These are phyloP conservation scores for Corymbia calophylla DNA, from an alignment of 441 rosid genomes.

Conservation along the genomic window DNA sequence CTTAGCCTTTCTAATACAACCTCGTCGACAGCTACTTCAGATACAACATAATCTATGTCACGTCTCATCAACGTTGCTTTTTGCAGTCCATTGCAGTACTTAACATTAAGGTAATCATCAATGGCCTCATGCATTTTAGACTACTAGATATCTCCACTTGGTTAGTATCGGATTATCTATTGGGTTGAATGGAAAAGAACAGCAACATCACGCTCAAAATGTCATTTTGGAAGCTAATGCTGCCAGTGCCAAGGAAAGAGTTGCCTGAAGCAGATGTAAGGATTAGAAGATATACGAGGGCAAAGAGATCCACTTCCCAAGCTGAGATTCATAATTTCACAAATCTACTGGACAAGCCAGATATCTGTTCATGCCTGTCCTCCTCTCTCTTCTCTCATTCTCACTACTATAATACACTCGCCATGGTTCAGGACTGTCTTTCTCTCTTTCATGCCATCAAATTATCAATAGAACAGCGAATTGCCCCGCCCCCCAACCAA, in stretches of 20 bases:
- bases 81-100: neutral
- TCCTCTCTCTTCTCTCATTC: neutral
- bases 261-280: neutral
- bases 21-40: neutral
- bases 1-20: neutral
- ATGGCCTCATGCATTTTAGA: neutral
- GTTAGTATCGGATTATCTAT: neutral
- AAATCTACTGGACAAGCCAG: neutral
- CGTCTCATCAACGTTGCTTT: neutral
- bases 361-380: neutral
- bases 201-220: neutral
- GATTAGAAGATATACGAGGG: neutral
- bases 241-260: neutral
- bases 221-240: neutral
- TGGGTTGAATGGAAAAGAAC: neutral
- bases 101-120: neutral
- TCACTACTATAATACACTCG: neutral
- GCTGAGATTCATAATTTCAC: neutral
- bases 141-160: neutral
- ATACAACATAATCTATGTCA: neutral
- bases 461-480: neutral
- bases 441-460: neutral
- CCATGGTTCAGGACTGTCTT: neutral
- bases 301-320: neutral
- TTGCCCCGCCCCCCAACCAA: neutral